These are phyloP conservation scores for Phytomonas francai DNA, from an alignment of 208 protist species.

Conservation along the genomic window DNA sequence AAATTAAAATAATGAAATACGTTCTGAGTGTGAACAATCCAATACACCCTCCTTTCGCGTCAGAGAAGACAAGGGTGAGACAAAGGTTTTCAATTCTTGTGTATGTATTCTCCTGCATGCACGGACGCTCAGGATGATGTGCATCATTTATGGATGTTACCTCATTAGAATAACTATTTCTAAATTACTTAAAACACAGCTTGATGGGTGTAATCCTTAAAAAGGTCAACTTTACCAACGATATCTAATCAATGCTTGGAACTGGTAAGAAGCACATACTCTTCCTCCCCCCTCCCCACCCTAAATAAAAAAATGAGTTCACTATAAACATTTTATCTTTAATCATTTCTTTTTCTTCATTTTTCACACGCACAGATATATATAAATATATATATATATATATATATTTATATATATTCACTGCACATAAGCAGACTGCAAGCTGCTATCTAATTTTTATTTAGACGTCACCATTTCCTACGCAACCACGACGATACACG, in stretches of 20 bases:
- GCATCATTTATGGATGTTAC: not conserved
- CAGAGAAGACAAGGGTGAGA: not conserved
- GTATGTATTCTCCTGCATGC: not conserved
- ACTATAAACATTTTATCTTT: not conserved
- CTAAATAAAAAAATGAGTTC: slow-evolving; percentile 4
- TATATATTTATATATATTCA: not conserved
- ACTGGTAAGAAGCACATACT: not conserved
- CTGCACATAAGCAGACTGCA: not conserved
- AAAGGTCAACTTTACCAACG: not conserved
- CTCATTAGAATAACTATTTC: not conserved
- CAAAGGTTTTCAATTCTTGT: not conserved
- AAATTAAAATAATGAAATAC: not conserved
- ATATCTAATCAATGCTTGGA: not conserved
- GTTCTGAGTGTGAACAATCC: not conserved
- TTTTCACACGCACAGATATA: slow-evolving; percentile 4
- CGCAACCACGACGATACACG: not conserved
- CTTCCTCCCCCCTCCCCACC: no score
- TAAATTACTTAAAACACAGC: not conserved
- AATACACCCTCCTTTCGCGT: not conserved
- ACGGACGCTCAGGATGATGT: not conserved
- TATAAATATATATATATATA: not conserved
- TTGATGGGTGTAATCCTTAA: not conserved
- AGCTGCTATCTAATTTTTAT: not conserved
- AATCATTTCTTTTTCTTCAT: not conserved
- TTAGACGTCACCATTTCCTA: not conserved